These are phyloP conservation scores for Cyclospora cayetanensis DNA, from an alignment of 169 alveolate genomes.

Conservation along the genomic window DNA sequence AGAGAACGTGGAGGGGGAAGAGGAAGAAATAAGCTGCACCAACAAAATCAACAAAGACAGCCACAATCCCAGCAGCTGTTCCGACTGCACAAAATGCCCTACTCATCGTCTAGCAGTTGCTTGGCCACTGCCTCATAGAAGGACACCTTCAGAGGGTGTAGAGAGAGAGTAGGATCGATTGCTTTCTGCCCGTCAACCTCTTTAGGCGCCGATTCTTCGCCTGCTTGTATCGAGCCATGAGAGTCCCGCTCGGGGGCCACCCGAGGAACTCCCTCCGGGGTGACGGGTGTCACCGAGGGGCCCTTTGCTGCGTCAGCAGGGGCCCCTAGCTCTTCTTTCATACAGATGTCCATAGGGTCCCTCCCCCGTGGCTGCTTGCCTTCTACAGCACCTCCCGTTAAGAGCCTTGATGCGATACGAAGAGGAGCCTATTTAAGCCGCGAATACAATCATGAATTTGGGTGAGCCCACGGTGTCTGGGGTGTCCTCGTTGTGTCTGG, in stretches of 20 bases:
- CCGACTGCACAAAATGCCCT: neutral
- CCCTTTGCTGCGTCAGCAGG: neutral
- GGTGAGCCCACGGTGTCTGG: too few species aligned
- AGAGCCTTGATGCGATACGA: too few species aligned
- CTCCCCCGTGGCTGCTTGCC: too few species aligned
- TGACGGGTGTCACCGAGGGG: neutral
- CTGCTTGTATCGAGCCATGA: neutral
- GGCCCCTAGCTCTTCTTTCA: neutral
- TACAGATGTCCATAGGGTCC: constrained; percentile 27
- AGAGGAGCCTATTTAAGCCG: too few species aligned
- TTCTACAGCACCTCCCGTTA: too few species aligned
- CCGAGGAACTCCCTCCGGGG: too few species aligned
- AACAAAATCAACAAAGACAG: neutral
- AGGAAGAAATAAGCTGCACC: neutral
- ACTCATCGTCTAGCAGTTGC: constrained; percentile 40
- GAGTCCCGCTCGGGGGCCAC: neutral
- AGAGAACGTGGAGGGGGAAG: too few species aligned
- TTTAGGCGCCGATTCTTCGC: neutral
- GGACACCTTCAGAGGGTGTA: neutral
- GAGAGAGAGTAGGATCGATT: neutral
- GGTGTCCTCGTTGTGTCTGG: too few species aligned
- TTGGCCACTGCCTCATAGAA: constrained; percentile 37
- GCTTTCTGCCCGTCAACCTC: neutral
- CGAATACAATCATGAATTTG: too few species aligned
- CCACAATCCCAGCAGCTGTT: neutral